A percentile compares a stretch with the other conserved stretches of the same genome.
Conservation (phyloP, 305 asterid species). For the Plantago coronopus region DNA sequence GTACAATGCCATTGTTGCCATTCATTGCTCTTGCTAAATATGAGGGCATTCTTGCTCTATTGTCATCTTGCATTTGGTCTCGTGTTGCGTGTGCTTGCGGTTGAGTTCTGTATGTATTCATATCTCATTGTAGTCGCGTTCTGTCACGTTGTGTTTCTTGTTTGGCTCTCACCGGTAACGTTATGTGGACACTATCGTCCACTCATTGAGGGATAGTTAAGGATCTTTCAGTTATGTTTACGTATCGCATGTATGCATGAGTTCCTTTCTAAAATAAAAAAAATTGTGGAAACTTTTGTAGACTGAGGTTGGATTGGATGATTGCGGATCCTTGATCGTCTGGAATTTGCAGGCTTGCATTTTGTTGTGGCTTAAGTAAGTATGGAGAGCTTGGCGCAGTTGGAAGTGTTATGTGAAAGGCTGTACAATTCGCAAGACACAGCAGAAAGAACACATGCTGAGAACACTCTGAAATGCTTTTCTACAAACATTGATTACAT, state of each 20-base stretch:
- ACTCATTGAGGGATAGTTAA: conserved; percentile 21
- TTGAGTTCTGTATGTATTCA: conserved; percentile 21
- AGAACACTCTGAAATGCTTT: conserved; percentile 93
- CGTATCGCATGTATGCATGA: neutral
- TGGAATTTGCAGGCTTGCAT: conserved; percentile 44
- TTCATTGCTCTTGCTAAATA: conserved; percentile 24
- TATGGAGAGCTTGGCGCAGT: conserved; percentile 99
- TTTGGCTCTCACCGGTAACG: conserved; percentile 24
- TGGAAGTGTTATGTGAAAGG: conserved; percentile 96
- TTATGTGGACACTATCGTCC: conserved; percentile 20
- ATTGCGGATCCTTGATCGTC: conserved; percentile 61
- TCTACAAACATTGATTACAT: conserved; percentile 90
- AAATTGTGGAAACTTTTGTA: conserved; percentile 50
- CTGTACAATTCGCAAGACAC: conserved; percentile 96
- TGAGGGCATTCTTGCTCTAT: conserved; percentile 27
- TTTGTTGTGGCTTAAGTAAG: conserved; percentile 36
- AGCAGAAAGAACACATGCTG: conserved; percentile 93
- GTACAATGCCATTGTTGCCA: conserved; percentile 29
- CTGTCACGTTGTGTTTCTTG: conserved; percentile 19
- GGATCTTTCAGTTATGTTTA: conserved; percentile 9
- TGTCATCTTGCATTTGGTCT: conserved; percentile 6
- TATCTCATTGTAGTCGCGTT: conserved; percentile 19
- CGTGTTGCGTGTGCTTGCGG: conserved; percentile 24
- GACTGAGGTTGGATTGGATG: conserved; percentile 72
- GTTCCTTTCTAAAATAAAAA: conserved; percentile 19